Percentiles rank a stretch among this genome's conserved stretches.
Evolutionary conservation across 2,329 filamentous ascomycete species (phyloP).

Genomic region (Ophiostoma sp.): DNA sequence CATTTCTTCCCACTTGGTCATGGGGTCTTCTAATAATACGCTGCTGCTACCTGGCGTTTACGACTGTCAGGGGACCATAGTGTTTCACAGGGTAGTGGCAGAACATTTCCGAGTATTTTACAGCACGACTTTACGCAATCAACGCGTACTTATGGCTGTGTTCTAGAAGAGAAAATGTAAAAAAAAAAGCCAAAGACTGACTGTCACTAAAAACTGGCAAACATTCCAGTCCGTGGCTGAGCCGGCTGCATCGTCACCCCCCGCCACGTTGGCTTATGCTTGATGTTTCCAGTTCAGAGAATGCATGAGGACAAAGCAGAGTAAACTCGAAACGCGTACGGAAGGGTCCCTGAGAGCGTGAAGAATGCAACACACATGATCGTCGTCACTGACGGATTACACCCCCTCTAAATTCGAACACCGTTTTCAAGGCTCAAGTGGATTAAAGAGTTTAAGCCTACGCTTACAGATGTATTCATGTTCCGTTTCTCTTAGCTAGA

Average conservation of each 20-base stretch:
- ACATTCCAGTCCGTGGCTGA: conserved; percentile 6
- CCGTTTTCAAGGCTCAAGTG: background rate
- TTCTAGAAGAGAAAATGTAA: background rate
- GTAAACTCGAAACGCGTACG: background rate
- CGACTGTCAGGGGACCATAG: no score
- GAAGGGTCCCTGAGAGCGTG: background rate
- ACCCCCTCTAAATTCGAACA: background rate
- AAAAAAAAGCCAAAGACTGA: background rate
- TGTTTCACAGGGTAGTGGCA: no score
- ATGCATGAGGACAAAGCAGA: conserved; percentile 4
- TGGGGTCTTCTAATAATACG: background rate
- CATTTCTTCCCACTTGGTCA: background rate
- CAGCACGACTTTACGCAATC: background rate
- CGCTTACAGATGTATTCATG: background rate
- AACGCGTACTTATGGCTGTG: background rate
- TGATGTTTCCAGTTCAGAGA: background rate
- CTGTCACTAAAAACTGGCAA: background rate
- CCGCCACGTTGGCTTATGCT: background rate
- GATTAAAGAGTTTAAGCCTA: background rate
- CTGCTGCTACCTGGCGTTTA: background rate
- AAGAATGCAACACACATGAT: background rate
- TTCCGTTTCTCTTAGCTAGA: conserved; percentile 1
- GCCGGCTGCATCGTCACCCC: background rate
- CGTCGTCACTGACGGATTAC: background rate
- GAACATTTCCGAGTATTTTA: background rate